A percentile compares a stretch with the other conserved stretches of the same genome.
These are phyloP conservation scores for Penicillium macrosclerotiorum DNA, from an alignment of 495 filamentous ascomycete genomes.

Conservation along the genomic window DNA sequence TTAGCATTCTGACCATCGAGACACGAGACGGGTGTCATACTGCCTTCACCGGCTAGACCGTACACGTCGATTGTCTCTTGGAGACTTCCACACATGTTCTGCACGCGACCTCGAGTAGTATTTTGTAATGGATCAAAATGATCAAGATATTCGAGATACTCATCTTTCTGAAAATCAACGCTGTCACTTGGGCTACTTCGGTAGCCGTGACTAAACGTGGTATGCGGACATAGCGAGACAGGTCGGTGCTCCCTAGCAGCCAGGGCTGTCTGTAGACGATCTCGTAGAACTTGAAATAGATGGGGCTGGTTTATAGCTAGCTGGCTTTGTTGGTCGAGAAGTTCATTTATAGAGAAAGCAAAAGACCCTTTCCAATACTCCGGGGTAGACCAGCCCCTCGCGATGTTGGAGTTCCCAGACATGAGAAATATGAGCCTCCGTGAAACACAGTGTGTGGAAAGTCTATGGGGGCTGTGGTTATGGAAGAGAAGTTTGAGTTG, in stretches of 20 bases:
- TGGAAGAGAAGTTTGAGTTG: no score
- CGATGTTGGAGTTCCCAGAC: no score
- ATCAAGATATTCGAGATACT: neutral
- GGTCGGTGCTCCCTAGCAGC: neutral
- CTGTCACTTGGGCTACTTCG: slow-evolving; percentile 3
- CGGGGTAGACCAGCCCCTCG: neutral
- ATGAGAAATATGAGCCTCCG: no score
- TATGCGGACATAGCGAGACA: slow-evolving; percentile 14
- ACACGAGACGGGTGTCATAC: slow-evolving; percentile 7
- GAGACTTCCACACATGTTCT: slow-evolving; percentile 9
- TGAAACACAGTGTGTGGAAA: no score
- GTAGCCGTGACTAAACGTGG: neutral
- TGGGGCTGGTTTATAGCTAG: slow-evolving; percentile 11
- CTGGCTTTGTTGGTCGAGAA: slow-evolving; percentile 4
- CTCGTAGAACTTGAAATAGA: slow-evolving; percentile 9
- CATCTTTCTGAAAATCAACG: slow-evolving; percentile 2
- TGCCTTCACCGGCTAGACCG: slow-evolving; percentile 18
- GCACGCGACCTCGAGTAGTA: neutral
- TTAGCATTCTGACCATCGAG: slow-evolving; percentile 10
- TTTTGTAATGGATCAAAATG: neutral
- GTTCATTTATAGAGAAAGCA: neutral
- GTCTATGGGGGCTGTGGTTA: no score
- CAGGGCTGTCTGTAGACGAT: slow-evolving; percentile 8
- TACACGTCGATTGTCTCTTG: slow-evolving; percentile 10
- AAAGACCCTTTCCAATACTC: slow-evolving; percentile 1